A percentile compares a stretch with the other conserved stretches of the same genome.
Evolutionary conservation across 345 rosid species (phyloP).

Genomic region (Syzygium aqueum): DNA sequence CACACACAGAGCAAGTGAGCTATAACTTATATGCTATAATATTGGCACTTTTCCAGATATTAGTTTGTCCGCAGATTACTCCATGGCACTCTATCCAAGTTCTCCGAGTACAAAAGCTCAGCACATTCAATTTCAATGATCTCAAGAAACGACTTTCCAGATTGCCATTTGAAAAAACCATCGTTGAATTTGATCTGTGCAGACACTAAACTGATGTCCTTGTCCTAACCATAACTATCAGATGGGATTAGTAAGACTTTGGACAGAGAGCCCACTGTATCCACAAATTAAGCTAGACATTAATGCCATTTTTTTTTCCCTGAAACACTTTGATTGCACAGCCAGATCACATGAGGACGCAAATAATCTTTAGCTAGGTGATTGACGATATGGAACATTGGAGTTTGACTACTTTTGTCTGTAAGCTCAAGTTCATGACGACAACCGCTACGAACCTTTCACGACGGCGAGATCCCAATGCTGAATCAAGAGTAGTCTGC

Average conservation of each 20-base stretch:
- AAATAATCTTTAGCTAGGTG: neutral
- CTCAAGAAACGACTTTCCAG: neutral
- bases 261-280: neutral
- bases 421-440: neutral
- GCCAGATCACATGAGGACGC: neutral
- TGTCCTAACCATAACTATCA: neutral
- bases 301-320: neutral
- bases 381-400: neutral
- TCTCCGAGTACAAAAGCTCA: neutral
- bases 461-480: slow-evolving; percentile 63
- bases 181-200: neutral
- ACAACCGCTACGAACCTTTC: slow-evolving; percentile 41
- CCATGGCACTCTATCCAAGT: neutral
- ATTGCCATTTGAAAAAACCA: neutral
- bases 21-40: neutral
- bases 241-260: too few species aligned
- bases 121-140: neutral
- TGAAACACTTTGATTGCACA: neutral
- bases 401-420: neutral
- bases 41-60: neutral
- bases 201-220: neutral
- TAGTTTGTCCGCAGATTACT: neutral
- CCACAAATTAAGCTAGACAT: neutral
- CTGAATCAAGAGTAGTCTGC: slow-evolving; percentile 81
- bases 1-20: neutral